A percentile compares a stretch with the other conserved stretches of the same genome.
phyloP scores from a whole-genome alignment of 495 filamentous ascomycete species.

The Rostrohypoxylon terebratum region DNA sequence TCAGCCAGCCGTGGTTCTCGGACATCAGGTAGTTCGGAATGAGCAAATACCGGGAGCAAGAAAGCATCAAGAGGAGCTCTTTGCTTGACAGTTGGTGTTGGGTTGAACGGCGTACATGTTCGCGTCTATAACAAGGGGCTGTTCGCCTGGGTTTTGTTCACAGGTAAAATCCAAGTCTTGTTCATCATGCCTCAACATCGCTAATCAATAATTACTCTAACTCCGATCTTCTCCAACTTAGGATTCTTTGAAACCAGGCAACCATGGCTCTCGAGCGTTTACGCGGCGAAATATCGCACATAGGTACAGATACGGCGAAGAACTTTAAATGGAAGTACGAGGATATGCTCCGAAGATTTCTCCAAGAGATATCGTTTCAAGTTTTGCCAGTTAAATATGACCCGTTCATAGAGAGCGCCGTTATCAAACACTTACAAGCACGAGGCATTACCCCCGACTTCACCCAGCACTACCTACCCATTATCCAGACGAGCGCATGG shows the following conservation, averaged over 20 bases:
- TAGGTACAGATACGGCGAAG: neutral
- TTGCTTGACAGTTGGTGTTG: too few species aligned
- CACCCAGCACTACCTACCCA: neutral
- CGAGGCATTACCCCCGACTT: neutral
- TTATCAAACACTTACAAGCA: neutral
- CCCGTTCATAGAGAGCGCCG: neutral
- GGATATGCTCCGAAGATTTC: constrained; percentile 1
- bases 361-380: neutral
- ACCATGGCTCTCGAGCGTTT: neutral
- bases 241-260: neutral
- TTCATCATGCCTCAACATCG: too few species aligned
- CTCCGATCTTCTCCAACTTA: neutral
- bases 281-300: neutral
- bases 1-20: too few species aligned
- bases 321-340: neutral
- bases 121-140: too few species aligned
- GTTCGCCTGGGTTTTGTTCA: too few species aligned
- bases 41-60: too few species aligned
- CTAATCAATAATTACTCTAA: neutral
- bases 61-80: too few species aligned
- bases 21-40: too few species aligned
- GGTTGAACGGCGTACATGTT: too few species aligned
- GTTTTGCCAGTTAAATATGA: neutral
- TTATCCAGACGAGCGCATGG: neutral
- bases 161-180: too few species aligned